Evolutionary conservation across 1,284 basidiomycete species (phyloP).

Genomic region (Austropuccinia psidii): DNA sequence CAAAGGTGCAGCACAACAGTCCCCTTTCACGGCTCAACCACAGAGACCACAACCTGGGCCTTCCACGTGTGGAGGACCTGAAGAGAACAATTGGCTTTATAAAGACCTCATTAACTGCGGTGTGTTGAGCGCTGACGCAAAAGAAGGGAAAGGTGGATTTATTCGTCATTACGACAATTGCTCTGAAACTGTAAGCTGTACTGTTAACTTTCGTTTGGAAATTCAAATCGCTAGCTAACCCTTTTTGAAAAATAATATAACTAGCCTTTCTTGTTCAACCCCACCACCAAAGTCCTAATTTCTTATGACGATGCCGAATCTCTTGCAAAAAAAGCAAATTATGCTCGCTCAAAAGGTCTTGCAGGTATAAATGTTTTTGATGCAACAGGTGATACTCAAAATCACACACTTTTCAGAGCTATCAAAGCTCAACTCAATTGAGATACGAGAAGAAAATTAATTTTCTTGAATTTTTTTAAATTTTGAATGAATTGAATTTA

Average conservation of each 20-base stretch:
- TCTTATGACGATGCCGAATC: slow-evolving; percentile 32
- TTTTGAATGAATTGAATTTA: too few species aligned
- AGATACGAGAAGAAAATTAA: too few species aligned
- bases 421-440: too few species aligned
- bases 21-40: background rate
- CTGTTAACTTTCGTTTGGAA: background rate
- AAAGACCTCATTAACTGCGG: slow-evolving; percentile 25
- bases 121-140: background rate
- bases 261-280: slow-evolving; percentile 33
- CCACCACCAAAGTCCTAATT: slow-evolving; percentile 17
- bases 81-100: slow-evolving; percentile 7
- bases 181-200: slow-evolving; percentile 19
- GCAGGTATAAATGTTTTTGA: slow-evolving; percentile 35
- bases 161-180: slow-evolving; percentile 31
- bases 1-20: slow-evolving; percentile 5
- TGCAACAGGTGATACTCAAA: slow-evolving; percentile 32
- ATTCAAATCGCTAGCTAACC: background rate
- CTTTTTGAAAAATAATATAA: too few species aligned
- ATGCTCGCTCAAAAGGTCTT: slow-evolving; percentile 12
- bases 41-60: background rate
- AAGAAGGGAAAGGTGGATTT: slow-evolving; percentile 26
- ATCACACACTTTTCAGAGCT: slow-evolving; percentile 15
- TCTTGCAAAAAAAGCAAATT: slow-evolving; percentile 16
- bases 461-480: too few species aligned
- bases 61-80: slow-evolving; percentile 15